phyloP scores from a whole-genome alignment of 306 rosid species.

The Cucurbita maxima region DNA sequence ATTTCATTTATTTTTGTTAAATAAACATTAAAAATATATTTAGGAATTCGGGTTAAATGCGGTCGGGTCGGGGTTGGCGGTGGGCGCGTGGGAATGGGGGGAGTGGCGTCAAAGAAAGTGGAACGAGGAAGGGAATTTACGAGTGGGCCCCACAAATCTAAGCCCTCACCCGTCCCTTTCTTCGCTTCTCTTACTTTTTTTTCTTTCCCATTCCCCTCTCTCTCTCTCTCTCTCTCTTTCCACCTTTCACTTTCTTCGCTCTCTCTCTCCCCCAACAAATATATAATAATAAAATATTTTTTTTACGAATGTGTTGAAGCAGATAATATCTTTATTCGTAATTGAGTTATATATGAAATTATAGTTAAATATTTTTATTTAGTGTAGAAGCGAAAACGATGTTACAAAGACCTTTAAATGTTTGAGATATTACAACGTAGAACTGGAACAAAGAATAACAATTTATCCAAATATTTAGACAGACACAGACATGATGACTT shows the following conservation, averaged over 20 bases:
- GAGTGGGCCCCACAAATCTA: constrained; percentile 72
- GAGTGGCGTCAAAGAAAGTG: constrained; percentile 33
- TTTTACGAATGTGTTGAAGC: too few relatives aligned
- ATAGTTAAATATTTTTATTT: too few relatives aligned
- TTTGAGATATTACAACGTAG: too few relatives aligned
- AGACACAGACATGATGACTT: not conserved
- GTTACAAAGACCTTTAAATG: too few relatives aligned
- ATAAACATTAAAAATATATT: too few relatives aligned
- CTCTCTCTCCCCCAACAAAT: not conserved
- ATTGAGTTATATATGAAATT: too few relatives aligned
- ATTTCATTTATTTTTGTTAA: not conserved
- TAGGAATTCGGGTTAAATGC: not conserved
- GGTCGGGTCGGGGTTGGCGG: not conserved
- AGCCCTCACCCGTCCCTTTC: constrained; percentile 45
- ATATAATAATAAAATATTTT: too few relatives aligned
- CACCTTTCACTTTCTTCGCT: not conserved
- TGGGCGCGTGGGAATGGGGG: not conserved
- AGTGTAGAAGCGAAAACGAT: too few relatives aligned
- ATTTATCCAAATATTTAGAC: not conserved
- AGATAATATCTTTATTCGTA: too few relatives aligned
- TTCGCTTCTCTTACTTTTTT: constrained; percentile 14
- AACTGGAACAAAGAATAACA: too few relatives aligned
- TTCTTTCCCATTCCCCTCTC: not conserved
- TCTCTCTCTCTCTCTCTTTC: not conserved
- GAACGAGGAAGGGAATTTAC: constrained; percentile 29